Evolutionary conservation across 305 asterid genomes (phyloP), one percentile per base, ranked within the genome.

Genomic region (Solanum hybrid): DNA sequence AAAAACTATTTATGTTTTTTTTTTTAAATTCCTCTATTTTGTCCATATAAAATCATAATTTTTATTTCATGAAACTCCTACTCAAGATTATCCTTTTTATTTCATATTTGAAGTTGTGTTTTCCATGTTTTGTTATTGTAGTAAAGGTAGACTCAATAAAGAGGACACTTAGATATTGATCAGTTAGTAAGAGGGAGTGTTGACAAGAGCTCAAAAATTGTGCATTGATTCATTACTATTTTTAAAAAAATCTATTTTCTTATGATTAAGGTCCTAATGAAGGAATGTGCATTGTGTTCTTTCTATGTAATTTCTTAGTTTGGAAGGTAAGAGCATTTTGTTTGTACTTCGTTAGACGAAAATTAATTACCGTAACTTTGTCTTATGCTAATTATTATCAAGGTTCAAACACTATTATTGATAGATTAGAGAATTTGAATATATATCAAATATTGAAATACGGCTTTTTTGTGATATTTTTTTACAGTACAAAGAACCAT

Each of bases 201-300:
- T 57, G 70, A 57, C 24, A 57, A 57, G 70, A 57, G 70, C 70
- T 17, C 10, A 2, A 57, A 57, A 6, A 57, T 57, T 57, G 70
- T 57, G 24, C 70, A 57, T 57, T 57, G 24, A 57, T 57, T 17
- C 24, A 57, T 57, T 57, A 57, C 1, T 57, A 57, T 17, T 0
- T 57, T 17, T 6, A 1, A 0, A 0, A 0, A 17, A 57, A 57
- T 20, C 24, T 57, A 57, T 17, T 57, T 57, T 57, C 70, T 17
- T 17, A 57, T 57, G 68, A 57, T 17, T 57, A 57, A 57, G 70
- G 24, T 57, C 70, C 24, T 57, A 17, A 17, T 57, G 70, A 57
- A 17, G 70, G 70, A 17, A 57, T 57, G 70, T 57, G 70, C 70
- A 57, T 57, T 57, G 70, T 57, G 70, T 57, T 57, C 70, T 57